phyloP scores from a whole-genome alignment of 78 protist species.

The Pigoraptor vietnamica region DNA sequence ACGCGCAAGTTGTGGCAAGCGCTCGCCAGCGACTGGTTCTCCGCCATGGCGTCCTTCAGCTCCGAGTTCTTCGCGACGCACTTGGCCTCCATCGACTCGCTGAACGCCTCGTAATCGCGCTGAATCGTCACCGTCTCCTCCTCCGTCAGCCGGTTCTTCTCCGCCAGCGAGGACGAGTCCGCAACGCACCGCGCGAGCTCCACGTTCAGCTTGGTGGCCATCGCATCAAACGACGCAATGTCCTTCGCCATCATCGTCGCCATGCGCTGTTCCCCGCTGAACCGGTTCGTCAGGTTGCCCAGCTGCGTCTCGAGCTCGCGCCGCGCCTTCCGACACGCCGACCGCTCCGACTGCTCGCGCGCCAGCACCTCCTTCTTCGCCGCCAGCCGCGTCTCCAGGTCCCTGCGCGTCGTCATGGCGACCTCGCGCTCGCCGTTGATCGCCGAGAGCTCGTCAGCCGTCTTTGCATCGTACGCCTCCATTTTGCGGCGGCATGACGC shows the following conservation, averaged over 20 bases:
- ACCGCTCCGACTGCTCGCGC: not conserved
- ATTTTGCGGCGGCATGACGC: not conserved
- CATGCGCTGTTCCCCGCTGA: not conserved
- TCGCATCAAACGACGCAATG: not conserved
- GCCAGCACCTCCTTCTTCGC: not conserved
- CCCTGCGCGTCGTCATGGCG: not conserved
- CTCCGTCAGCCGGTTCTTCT: not conserved
- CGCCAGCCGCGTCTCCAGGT: not conserved
- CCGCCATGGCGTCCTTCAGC: not conserved
- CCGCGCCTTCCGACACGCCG: not conserved
- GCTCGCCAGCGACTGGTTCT: not conserved
- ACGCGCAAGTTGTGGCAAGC: not conserved
- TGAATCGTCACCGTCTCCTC: not conserved
- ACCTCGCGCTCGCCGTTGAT: not conserved
- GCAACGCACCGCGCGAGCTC: not conserved
- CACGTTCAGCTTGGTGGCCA: not conserved
- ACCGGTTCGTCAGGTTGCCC: not conserved
- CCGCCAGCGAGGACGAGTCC: not conserved
- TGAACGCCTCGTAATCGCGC: not conserved
- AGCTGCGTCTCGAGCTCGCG: not conserved
- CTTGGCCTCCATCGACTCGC: not conserved
- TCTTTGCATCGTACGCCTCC: not conserved
- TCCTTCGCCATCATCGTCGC: not conserved
- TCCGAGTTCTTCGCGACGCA: not conserved
- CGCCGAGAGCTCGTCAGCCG: not conserved